Evolutionary conservation across 495 filamentous ascomycete species (phyloP).

Genomic region (Achaetomiella virescens): DNA sequence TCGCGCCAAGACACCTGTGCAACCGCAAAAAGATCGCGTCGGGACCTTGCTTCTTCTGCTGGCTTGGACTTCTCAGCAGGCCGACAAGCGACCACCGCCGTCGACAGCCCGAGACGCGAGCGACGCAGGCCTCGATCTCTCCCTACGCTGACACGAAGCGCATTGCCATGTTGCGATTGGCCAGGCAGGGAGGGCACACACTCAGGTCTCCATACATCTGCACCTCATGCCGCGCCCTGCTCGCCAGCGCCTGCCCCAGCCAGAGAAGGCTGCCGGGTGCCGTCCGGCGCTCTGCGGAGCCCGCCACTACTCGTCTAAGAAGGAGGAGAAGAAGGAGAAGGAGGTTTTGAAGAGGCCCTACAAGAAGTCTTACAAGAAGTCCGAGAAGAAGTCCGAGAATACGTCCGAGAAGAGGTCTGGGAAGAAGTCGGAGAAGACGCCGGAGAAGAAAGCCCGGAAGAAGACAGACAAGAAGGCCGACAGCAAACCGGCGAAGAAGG

Average conservation of each 20-base stretch:
- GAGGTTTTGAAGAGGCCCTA: not conserved
- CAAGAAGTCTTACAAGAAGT: not conserved
- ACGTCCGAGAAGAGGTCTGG: no score
- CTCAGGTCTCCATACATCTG: slow-evolving; percentile 16
- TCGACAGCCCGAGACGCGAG: not conserved
- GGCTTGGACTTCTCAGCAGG: no score
- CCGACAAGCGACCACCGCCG: not conserved
- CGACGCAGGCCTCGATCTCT: not conserved
- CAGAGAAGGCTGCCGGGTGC: not conserved
- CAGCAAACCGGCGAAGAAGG: not conserved
- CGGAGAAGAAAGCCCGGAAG: not conserved
- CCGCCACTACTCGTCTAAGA: slow-evolving; percentile 8
- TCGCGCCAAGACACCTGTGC: no score
- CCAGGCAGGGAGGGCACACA: slow-evolving; percentile 4
- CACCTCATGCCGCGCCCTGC: slow-evolving; percentile 19
- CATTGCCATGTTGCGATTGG: slow-evolving; percentile 19
- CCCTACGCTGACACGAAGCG: not conserved
- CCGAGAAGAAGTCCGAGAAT: not conserved
- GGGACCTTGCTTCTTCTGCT: no score
- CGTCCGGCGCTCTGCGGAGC: slow-evolving; percentile 3
- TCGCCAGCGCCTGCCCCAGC: slow-evolving; percentile 1
- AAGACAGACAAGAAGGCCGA: not conserved
- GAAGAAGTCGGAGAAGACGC: no score
- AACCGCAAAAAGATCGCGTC: no score
- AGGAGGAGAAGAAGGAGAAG: slow-evolving; percentile 15